Conservation (phyloP, 192 early-diverging fungal genomes). For the Phlyctochytrium arcticum region DNA sequence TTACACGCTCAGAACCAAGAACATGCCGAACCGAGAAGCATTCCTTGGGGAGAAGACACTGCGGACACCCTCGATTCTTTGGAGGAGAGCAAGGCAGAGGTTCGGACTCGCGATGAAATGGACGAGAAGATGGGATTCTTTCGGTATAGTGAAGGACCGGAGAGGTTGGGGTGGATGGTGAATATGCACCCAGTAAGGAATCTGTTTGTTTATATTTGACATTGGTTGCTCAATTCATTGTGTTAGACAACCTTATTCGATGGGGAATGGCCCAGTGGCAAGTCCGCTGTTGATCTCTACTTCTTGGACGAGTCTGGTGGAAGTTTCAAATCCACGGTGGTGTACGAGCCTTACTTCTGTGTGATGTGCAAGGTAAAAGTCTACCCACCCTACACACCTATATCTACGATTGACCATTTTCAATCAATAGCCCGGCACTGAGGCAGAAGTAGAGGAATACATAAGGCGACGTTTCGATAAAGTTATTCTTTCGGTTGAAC, state of each 20-base stretch:
- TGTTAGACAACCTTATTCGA: slow-evolving; percentile 15
- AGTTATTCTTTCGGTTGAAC: slow-evolving; percentile 57
- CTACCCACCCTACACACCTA: background rate
- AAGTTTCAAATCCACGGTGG: slow-evolving; percentile 82
- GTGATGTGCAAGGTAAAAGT: slow-evolving; percentile 71
- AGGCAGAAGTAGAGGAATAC: slow-evolving; percentile 83
- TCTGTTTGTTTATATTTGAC: background rate
- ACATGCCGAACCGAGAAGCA: too few relatives aligned
- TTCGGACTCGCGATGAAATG: slow-evolving; percentile 23
- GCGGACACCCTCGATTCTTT: background rate
- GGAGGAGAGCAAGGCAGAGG: slow-evolving; percentile 9
- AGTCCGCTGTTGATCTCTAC: slow-evolving; percentile 83
- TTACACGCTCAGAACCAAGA: too few relatives aligned
- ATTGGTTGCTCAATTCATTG: slow-evolving; percentile 15
- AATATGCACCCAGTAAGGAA: slow-evolving; percentile 85
- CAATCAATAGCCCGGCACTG: slow-evolving; percentile 54
- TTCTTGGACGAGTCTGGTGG: slow-evolving; percentile 87
- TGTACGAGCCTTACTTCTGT: slow-evolving; percentile 90
- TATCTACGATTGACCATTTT: background rate
- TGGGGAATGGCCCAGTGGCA: slow-evolving; percentile 39
- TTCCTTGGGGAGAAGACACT: too few relatives aligned
- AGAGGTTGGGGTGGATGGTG: slow-evolving; percentile 81
- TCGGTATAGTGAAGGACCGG: slow-evolving; percentile 32
- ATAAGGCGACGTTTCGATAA: slow-evolving; percentile 66
- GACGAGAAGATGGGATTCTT: slow-evolving; percentile 46